Evolutionary conservation across 2,329 filamentous ascomycete species (phyloP).

Genomic region (Aspergillus fumigatus): DNA sequence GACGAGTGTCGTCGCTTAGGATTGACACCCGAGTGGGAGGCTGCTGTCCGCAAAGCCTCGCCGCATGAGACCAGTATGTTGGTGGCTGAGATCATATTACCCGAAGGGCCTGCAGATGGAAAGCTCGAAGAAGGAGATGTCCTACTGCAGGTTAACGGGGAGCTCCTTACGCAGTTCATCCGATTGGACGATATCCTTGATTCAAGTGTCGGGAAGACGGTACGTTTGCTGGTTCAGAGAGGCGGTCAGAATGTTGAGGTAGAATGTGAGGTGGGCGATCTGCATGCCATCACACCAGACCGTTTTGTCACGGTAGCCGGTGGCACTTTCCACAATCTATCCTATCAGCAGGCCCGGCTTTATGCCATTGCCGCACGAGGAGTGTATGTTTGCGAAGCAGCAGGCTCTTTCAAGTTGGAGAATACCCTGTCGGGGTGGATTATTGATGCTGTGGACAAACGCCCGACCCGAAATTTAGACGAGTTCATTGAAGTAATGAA

Average conservation of each 20-base stretch:
- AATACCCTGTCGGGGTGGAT: constrained; percentile 89
- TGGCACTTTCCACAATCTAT: constrained; percentile 90
- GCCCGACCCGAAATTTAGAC: constrained; percentile 80
- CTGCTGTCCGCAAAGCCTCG: constrained; percentile 73
- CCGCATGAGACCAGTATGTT: constrained; percentile 96
- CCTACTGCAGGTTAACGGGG: constrained; percentile 85
- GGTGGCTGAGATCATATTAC: constrained; percentile 90
- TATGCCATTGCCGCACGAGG: constrained; percentile 91
- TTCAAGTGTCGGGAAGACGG: constrained; percentile 72
- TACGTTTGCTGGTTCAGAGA: constrained; percentile 78
- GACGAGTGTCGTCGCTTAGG: constrained; percentile 92
- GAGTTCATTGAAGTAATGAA: constrained; percentile 90
- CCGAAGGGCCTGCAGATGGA: constrained; percentile 77
- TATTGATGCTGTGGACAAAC: constrained; percentile 86
- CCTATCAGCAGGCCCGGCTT: constrained; percentile 94
- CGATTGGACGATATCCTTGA: constrained; percentile 88
- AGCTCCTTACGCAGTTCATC: constrained; percentile 90
- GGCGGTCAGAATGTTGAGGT: constrained; percentile 85
- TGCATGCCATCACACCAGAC: constrained; percentile 93
- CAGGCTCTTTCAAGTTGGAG: constrained; percentile 92
- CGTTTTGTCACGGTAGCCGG: constrained; percentile 92
- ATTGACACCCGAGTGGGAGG: constrained; percentile 79
- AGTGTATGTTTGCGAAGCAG: constrained; percentile 91
- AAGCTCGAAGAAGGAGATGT: constrained; percentile 95
- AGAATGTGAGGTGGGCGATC: constrained; percentile 77